Percentiles rank a stretch among this genome's conserved stretches.
Conservation (phyloP, 75 land plant genomes). For the Pinus taeda region DNA sequence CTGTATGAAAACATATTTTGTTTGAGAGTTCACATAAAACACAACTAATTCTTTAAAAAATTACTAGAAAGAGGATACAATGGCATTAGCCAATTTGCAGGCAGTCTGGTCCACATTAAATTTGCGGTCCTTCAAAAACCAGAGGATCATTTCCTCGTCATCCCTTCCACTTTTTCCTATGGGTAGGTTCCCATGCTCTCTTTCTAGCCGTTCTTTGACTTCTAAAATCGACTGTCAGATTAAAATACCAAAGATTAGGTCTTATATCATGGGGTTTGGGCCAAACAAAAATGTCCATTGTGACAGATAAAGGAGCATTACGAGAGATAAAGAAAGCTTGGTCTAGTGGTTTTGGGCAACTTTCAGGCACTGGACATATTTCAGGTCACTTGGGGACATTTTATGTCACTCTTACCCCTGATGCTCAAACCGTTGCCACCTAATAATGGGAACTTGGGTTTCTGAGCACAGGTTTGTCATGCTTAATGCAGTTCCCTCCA, state of each 20-base stretch:
- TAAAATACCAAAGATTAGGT: not conserved
- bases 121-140: slow-evolving; percentile 95
- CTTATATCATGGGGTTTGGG: too few relatives aligned
- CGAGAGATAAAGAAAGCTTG: too few relatives aligned
- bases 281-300: too few relatives aligned
- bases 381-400: too few relatives aligned
- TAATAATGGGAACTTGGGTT: too few relatives aligned
- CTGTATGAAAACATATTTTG: not conserved
- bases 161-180: slow-evolving; percentile 87
- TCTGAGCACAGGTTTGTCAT: too few relatives aligned
- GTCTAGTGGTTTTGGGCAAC: too few relatives aligned
- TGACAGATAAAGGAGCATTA: too few relatives aligned
- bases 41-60: not conserved
- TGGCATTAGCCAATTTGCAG: slow-evolving; percentile 68
- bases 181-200: slow-evolving; percentile 50
- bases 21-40: not conserved
- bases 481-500: too few relatives aligned
- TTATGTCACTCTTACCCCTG: too few relatives aligned
- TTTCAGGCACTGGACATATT: too few relatives aligned
- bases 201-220: slow-evolving; percentile 70
- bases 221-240: slow-evolving; percentile 69
- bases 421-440: too few relatives aligned
- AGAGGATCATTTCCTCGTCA: slow-evolving; percentile 85
- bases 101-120: slow-evolving; percentile 70
- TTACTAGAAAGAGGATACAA: slow-evolving; percentile 53